Percentiles rank a stretch among this genome's conserved stretches.
Conservation (phyloP, 495 filamentous ascomycete genomes). For the Aspergillus sclerotiicarbonarius region DNA sequence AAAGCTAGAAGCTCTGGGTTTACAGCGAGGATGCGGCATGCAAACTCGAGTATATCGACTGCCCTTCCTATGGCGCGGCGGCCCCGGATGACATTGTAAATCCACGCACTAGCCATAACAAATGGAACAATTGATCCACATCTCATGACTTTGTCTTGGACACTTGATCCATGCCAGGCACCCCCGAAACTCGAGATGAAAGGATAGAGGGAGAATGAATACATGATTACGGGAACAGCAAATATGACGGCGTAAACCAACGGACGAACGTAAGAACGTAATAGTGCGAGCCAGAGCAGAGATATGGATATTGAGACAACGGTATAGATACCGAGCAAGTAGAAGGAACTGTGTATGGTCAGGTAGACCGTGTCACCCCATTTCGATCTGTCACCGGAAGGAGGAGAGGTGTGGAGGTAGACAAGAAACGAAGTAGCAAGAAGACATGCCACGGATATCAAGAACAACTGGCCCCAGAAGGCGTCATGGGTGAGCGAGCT, state of each 20-base stretch:
- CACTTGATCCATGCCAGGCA: slow-evolving; percentile 59
- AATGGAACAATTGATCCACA: slow-evolving; percentile 79
- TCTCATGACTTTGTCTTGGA: slow-evolving; percentile 88
- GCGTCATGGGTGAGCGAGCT: slow-evolving; percentile 70
- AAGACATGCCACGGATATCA: slow-evolving; percentile 78
- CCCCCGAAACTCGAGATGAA: slow-evolving; percentile 87
- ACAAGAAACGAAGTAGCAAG: slow-evolving; percentile 86
- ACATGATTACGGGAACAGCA: slow-evolving; percentile 78
- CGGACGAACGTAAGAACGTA: slow-evolving; percentile 79
- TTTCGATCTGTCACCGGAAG: slow-evolving; percentile 57
- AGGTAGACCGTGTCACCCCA: slow-evolving; percentile 92
- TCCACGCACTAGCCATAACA: slow-evolving; percentile 72
- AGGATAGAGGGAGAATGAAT: slow-evolving; percentile 86
- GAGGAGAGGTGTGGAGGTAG: slow-evolving; percentile 77
- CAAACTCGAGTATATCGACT: slow-evolving; percentile 85
- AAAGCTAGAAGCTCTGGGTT: slow-evolving; percentile 81
- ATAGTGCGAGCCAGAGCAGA: slow-evolving; percentile 82
- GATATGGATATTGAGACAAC: slow-evolving; percentile 85
- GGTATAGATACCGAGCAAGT: slow-evolving; percentile 86
- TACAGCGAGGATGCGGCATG: slow-evolving; percentile 78
- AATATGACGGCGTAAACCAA: slow-evolving; percentile 76
- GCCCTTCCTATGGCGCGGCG: slow-evolving; percentile 77
- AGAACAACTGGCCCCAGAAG: slow-evolving; percentile 88
- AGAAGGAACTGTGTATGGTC: slow-evolving; percentile 80
- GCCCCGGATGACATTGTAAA: slow-evolving; percentile 73